phyloP scores from a whole-genome alignment of 257 asterid genomes.

The Solanum gracilifrons region DNA sequence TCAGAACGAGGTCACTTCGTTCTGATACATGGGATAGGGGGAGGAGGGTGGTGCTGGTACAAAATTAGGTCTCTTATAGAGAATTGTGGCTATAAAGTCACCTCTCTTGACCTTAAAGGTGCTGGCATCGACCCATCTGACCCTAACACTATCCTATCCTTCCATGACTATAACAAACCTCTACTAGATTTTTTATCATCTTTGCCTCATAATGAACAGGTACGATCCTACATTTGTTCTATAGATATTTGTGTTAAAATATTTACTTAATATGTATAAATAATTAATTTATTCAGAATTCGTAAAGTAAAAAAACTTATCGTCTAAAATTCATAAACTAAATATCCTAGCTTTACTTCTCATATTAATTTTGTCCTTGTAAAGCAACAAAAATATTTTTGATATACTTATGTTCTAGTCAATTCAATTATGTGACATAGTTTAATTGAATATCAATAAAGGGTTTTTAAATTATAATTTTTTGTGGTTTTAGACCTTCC shows the following conservation, averaged over 20 bases:
- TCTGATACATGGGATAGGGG: slow-evolving; percentile 54
- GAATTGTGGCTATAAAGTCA: slow-evolving; percentile 50
- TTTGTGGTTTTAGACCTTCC: not conserved
- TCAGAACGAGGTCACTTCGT: slow-evolving; percentile 46
- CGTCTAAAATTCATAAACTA: no score
- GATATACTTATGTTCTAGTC: no score
- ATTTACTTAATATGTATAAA: no score
- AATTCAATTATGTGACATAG: no score
- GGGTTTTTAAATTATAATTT: no score
- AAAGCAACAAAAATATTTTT: no score
- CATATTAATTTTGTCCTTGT: no score
- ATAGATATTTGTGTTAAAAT: no score
- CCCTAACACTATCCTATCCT: slow-evolving; percentile 44
- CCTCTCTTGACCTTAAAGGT: slow-evolving; percentile 74
- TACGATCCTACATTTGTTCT: not conserved
- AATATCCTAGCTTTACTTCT: no score
- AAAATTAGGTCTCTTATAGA: slow-evolving; percentile 57
- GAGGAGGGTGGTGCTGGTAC: slow-evolving; percentile 95
- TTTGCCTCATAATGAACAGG: slow-evolving; percentile 42
- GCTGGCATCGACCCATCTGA: slow-evolving; percentile 61
- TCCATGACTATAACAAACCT: slow-evolving; percentile 61
- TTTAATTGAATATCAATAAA: no score
- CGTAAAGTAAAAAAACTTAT: no score
- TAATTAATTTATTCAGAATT: no score
- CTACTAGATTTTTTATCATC: slow-evolving; percentile 50